Base-by-base conservation (phyloP, 768 basidiomycete genomes). In the Phaeolepiota aurea region DNA sequence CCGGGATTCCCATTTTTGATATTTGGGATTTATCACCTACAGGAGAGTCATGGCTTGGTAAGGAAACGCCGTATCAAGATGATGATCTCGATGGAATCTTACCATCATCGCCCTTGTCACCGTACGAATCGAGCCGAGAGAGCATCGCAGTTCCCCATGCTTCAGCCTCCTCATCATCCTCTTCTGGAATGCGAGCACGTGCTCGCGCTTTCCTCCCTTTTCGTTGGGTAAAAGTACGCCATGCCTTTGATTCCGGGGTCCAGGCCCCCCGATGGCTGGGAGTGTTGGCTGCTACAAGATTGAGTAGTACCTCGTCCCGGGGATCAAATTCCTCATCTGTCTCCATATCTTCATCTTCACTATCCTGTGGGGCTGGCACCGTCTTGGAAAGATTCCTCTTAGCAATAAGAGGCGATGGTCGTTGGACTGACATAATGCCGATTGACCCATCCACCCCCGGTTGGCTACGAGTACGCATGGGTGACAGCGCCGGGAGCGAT, bases 191-290 rank as follows among this genome's bases (percentile, higher is more conserved):
- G 37, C 51, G 41, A 11, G 38, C 18, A 43, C 41, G 18, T 41
- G 41, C 14, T 44, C 34, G 43, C 42, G 40, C 57, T 42, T 46
- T 57, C n/a, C 44, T 50, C 44, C 49, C 50, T 43, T 59, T 55
- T 21, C 59, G 54, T 41, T 61, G 61, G n/a, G 75, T 69, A 49
- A 86, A 79, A 14, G 71, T 54, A 43, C 72, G 69, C 82, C 82
- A 85, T 10, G 79, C 76, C 45, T 65, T 72, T 50, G 79, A 72
- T 50, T 74, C 70, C 45, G 71, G 69, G 50, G 65, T 75, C 83
- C 82, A 85, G 10, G 75, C 75, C n/a, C 69, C 74, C 40, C 81
- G 69, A 54, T 87, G 84, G 47, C 81, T 85, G 1, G 82, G 79
- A 20, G 66, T 75, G 58, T 74, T 66, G 19, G 81, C 82, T 5